phyloP scores from a whole-genome alignment of 176 grass and related monocot species.

The Bonia amplexicaulis region DNA sequence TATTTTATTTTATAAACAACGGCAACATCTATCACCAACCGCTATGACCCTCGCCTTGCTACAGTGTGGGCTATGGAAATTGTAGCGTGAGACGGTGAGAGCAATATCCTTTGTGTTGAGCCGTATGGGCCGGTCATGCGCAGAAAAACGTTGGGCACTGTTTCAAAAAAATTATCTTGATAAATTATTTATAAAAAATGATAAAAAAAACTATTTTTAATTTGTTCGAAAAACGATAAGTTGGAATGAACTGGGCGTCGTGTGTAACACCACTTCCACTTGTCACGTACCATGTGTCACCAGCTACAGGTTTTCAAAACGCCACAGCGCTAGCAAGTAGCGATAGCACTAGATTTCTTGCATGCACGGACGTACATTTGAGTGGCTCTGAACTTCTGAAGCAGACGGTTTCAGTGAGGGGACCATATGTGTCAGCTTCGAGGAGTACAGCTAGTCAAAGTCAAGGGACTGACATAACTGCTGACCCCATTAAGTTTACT shows the following conservation, averaged over 20 bases:
- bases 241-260: too few relatives aligned
- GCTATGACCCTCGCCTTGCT: too few relatives aligned
- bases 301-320: neutral
- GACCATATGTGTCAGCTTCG: neutral
- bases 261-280: neutral
- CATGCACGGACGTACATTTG: neutral
- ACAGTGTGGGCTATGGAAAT: too few relatives aligned
- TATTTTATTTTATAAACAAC: too few relatives aligned
- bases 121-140: neutral
- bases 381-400: neutral
- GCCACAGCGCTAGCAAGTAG: neutral
- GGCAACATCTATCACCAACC: too few relatives aligned
- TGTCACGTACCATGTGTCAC: neutral
- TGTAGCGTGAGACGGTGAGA: too few relatives aligned
- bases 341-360: neutral
- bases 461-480: neutral
- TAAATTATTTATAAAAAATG: too few relatives aligned
- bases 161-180: too few relatives aligned
- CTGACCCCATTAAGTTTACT: neutral
- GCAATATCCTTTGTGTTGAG: neutral
- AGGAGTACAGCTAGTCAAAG: neutral
- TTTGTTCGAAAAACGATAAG: too few relatives aligned
- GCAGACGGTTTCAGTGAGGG: neutral
- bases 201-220: too few relatives aligned
- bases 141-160: too few relatives aligned